These are phyloP conservation scores for Jimgerdemannia flammicorona DNA, from an alignment of 192 early-diverging fungal genomes.

Conservation along the genomic window DNA sequence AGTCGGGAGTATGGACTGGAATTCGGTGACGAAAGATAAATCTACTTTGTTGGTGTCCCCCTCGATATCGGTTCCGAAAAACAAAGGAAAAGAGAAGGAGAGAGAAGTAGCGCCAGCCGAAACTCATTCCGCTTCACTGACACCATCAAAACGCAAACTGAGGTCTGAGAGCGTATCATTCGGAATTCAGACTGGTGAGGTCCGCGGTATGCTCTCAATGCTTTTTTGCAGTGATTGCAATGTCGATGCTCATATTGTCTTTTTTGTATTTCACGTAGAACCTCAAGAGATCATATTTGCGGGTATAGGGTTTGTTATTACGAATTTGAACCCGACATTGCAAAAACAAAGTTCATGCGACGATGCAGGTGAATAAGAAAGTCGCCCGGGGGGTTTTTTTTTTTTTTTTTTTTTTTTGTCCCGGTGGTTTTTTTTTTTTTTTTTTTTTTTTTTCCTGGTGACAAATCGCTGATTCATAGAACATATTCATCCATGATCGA, in stretches of 20 bases:
- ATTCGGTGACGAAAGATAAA: too few species aligned
- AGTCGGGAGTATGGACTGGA: too few species aligned
- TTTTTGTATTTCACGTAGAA: not conserved
- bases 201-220: not conserved
- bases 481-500: not conserved
- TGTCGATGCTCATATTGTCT: not conserved
- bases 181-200: not conserved
- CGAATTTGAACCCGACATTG: not conserved
- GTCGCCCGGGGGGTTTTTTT: too few species aligned
- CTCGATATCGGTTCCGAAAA: too few species aligned
- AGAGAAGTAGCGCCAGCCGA: not conserved
- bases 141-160: not conserved
- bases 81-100: not conserved
- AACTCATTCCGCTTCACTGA: not conserved
- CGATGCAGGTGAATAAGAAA: not conserved
- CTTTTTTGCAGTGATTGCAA: not conserved
- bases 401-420: too few species aligned
- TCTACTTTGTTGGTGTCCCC: too few species aligned
- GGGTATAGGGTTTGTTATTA: not conserved
- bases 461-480: not conserved
- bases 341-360: not conserved
- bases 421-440: too few species aligned
- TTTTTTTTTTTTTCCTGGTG: too few species aligned
- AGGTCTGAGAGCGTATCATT: not conserved
- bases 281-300: not conserved